phyloP scores from a whole-genome alignment of 305 asterid genomes.

The Fraxinus angustifolia region DNA sequence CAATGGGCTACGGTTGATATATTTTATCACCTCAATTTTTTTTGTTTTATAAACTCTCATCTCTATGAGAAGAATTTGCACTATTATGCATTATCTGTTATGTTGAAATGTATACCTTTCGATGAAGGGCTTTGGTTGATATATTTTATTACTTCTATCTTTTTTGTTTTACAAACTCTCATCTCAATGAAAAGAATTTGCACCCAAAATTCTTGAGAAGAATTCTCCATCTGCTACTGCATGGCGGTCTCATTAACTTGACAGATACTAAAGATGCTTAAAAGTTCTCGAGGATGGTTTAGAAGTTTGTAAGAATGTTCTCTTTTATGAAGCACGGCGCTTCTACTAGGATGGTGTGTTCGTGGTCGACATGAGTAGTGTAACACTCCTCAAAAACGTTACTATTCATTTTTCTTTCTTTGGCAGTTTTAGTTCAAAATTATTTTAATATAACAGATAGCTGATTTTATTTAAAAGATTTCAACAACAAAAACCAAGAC shows the following conservation, averaged over 20 bases:
- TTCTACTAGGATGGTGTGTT: not conserved
- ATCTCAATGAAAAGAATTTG: not conserved
- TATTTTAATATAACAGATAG: not conserved
- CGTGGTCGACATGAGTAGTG: not conserved
- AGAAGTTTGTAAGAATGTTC: not conserved
- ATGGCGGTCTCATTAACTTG: not conserved
- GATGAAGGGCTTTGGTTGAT: not conserved
- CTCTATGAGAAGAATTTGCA: not conserved
- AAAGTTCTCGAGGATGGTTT: not conserved
- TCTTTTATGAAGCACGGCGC: not conserved
- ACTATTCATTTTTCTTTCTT: not conserved
- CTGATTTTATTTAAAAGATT: not conserved
- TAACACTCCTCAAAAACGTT: not conserved
- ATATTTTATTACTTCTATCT: not conserved
- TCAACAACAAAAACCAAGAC: not conserved
- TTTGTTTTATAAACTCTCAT: not conserved
- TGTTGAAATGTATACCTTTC: not conserved
- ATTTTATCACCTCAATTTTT: not conserved
- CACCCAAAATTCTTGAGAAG: not conserved
- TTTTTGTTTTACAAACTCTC: not conserved
- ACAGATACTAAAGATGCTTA: not conserved
- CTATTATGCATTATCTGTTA: not conserved
- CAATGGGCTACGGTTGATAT: not conserved
- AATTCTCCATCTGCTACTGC: not conserved
- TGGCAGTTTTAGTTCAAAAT: constrained; percentile 7